Evolutionary conservation across 129 eudicot species (phyloP).

Genomic region (Helichrysum umbraculigerum): DNA sequence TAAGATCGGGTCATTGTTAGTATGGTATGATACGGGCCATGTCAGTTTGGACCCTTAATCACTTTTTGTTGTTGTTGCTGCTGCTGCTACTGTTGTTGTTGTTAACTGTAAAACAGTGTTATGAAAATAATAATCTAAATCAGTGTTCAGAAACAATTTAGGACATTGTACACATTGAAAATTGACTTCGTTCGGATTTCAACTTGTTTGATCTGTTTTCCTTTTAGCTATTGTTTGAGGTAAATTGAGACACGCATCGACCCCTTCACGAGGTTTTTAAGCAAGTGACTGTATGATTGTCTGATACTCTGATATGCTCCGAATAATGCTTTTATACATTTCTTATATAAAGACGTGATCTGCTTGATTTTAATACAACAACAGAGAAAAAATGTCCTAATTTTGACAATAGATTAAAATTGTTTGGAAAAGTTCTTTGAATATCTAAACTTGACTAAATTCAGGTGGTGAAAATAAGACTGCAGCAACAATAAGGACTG

Average conservation of each 20-base stretch:
- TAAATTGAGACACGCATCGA: neutral
- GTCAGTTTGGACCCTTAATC: neutral
- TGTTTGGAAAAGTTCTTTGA: neutral
- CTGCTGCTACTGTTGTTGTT: no score
- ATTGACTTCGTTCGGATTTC: neutral
- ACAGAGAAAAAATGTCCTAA: neutral
- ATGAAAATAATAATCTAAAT: neutral
- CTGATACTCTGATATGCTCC: neutral
- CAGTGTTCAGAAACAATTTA: neutral
- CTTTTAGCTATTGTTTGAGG: neutral
- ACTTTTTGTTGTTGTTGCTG: no score
- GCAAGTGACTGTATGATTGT: neutral
- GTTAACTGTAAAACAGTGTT: neutral
- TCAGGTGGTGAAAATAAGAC: conserved; percentile 91
- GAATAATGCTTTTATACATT: neutral
- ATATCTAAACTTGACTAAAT: conserved; percentile 22
- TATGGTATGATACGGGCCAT: neutral
- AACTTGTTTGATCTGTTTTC: neutral
- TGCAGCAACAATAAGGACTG: conserved; percentile 91
- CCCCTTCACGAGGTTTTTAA: neutral
- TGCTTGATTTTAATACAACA: no score
- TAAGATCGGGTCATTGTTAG: neutral
- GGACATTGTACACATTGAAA: neutral
- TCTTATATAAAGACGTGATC: neutral
- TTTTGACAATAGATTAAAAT: conserved; percentile 38